A percentile compares a stretch with the other conserved stretches of the same genome.
phyloP scores from a whole-genome alignment of 2,329 filamentous ascomycete species.

The Fusarium chuoi region DNA sequence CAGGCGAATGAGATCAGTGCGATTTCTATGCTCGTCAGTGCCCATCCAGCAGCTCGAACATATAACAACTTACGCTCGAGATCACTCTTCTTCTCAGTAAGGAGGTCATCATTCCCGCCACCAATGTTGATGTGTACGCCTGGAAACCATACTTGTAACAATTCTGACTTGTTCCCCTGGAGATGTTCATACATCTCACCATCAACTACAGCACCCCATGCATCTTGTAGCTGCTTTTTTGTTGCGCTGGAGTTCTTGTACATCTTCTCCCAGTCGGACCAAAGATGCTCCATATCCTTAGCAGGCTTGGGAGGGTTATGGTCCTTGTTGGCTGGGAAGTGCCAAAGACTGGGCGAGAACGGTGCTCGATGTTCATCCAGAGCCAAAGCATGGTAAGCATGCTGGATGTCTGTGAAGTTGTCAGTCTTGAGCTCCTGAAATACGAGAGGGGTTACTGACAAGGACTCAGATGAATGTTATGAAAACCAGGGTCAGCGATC shows the following conservation, averaged over 20 bases:
- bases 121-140: slow-evolving; percentile 45
- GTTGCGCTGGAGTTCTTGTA: slow-evolving; percentile 11
- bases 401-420: slow-evolving; percentile 51
- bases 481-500: slow-evolving; percentile 36
- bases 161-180: slow-evolving; percentile 20
- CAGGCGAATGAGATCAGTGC: slow-evolving; percentile 41
- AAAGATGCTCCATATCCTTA: slow-evolving; percentile 22
- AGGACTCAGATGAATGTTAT: slow-evolving; percentile 41
- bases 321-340: slow-evolving; percentile 27
- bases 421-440: slow-evolving; percentile 2
- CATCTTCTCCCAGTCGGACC: slow-evolving; percentile 15
- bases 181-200: slow-evolving; percentile 33
- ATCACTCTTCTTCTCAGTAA: slow-evolving; percentile 40
- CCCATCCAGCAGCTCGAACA: neutral
- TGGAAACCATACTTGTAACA: slow-evolving; percentile 43
- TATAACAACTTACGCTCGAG: slow-evolving; percentile 33
- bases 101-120: slow-evolving; percentile 32
- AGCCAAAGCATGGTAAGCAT: slow-evolving; percentile 66
- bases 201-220: slow-evolving; percentile 32
- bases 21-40: slow-evolving; percentile 34
- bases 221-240: slow-evolving; percentile 14
- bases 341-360: slow-evolving; percentile 47
- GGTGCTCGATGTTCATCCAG: slow-evolving; percentile 60
- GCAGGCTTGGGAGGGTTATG: neutral
- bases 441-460: slow-evolving; percentile 26